Evolutionary conservation across 1,284 basidiomycete species (phyloP).

Genomic region (Tremellales sp.): DNA sequence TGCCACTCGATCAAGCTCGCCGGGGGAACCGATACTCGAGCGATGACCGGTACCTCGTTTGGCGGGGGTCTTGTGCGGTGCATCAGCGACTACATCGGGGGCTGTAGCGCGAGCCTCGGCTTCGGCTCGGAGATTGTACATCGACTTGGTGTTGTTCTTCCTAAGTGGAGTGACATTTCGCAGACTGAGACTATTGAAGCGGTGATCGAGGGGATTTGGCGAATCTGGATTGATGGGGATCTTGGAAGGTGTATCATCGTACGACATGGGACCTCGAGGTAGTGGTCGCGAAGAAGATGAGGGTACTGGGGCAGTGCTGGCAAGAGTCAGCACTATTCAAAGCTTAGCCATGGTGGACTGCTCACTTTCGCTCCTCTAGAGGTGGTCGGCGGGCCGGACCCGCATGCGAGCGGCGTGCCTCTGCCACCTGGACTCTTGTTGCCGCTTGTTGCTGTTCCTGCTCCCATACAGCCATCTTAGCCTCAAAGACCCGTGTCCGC

Average conservation of each 20-base stretch:
- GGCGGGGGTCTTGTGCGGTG: conserved; percentile 26
- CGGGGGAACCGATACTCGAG: conserved; percentile 39
- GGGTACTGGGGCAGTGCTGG: conserved; percentile 25
- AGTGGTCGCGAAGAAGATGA: conserved; percentile 13
- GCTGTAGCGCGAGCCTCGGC: conserved; percentile 27
- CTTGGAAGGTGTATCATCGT: conserved; percentile 45
- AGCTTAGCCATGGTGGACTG: neutral
- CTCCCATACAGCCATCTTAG: conserved; percentile 44
- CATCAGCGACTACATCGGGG: conserved; percentile 23
- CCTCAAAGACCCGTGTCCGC: no score
- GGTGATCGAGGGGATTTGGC: conserved; percentile 14
- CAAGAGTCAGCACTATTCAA: conserved; percentile 5
- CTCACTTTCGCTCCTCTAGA: conserved; percentile 37
- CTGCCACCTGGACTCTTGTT: conserved; percentile 7
- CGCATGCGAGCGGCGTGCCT: conserved; percentile 2
- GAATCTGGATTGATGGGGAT: conserved; percentile 27
- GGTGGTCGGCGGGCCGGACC: conserved; percentile 22
- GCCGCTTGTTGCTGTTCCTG: conserved; percentile 26
- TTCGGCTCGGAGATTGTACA: conserved; percentile 37
- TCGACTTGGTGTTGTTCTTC: conserved; percentile 36
- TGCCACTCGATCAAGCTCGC: conserved; percentile 25
- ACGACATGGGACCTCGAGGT: conserved; percentile 16
- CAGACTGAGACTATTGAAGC: conserved; percentile 9
- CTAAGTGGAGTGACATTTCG: conserved; percentile 23
- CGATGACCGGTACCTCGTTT: conserved; percentile 18